Evolutionary conservation across 352 stramenopile species (phyloP).

Genomic region (Phytopythium vexans): DNA sequence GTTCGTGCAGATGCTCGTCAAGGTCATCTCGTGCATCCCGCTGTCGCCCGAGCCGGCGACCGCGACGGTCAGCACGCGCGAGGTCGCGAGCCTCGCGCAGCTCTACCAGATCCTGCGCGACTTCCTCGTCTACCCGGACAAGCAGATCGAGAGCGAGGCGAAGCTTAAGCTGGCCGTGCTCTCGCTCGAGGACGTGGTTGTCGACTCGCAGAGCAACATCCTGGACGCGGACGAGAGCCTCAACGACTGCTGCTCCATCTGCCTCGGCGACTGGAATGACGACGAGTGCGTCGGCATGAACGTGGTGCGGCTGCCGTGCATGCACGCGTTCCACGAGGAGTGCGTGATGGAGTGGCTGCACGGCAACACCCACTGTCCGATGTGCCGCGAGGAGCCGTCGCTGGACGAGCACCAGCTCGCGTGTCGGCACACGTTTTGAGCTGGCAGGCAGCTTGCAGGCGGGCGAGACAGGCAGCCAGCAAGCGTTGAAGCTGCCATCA

Average conservation of each 20-base stretch:
- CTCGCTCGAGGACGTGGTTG: slow-evolving; percentile 80
- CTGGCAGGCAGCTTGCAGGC: too few species aligned
- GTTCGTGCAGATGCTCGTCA: slow-evolving; percentile 82
- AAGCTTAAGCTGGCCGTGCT: slow-evolving; percentile 81
- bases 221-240: slow-evolving; percentile 40
- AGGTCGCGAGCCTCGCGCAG: slow-evolving; percentile 42
- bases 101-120: slow-evolving; percentile 76
- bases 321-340: slow-evolving; percentile 85
- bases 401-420: slow-evolving; percentile 7
- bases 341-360: slow-evolving; percentile 86
- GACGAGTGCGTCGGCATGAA: slow-evolving; percentile 79
- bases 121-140: slow-evolving; percentile 84
- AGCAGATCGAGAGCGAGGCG: slow-evolving; percentile 82
- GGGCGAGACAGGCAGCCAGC: too few species aligned
- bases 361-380: slow-evolving; percentile 76
- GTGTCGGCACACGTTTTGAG: slow-evolving; percentile 6
- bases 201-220: slow-evolving; percentile 67
- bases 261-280: slow-evolving; percentile 77
- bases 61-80: slow-evolving; percentile 5
- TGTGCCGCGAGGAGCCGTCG: slow-evolving; percentile 79
- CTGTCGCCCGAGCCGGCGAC: slow-evolving; percentile 25
- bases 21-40: slow-evolving; percentile 75
- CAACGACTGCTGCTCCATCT: slow-evolving; percentile 85
- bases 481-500: too few species aligned
- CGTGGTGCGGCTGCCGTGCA: slow-evolving; percentile 79